Evolutionary conservation across 2,329 filamentous ascomycete species (phyloP).

Genomic region (Penicillium sp.): DNA sequence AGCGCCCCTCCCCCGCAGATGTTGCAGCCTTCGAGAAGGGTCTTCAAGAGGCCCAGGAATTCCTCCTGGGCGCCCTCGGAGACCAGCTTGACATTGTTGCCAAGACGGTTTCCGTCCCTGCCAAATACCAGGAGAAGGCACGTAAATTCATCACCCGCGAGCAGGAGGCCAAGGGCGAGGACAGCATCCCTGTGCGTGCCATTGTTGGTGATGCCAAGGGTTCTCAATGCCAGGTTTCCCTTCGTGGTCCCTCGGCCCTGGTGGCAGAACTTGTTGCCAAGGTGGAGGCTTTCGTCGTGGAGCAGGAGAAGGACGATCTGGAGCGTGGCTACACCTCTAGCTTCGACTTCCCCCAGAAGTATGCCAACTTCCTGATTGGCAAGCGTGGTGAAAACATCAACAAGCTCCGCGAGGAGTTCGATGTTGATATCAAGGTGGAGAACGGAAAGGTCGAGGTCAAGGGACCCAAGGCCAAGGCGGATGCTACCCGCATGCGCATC

Average conservation of each 20-base stretch:
- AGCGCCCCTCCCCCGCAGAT: conserved; percentile 56
- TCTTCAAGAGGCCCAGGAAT: conserved; percentile 59
- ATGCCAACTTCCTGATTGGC: conserved; percentile 78
- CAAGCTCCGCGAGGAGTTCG: conserved; percentile 66
- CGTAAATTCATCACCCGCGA: conserved; percentile 59
- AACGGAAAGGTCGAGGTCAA: conserved; percentile 95
- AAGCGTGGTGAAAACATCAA: conserved; percentile 68
- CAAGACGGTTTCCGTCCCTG: conserved; percentile 54
- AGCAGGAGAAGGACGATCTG: conserved; percentile 89
- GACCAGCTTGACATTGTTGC: conserved; percentile 57
- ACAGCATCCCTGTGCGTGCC: conserved; percentile 59
- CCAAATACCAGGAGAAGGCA: conserved; percentile 65
- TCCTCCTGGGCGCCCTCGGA: conserved; percentile 54
- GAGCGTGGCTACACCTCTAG: conserved; percentile 82
- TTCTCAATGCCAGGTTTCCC: conserved; percentile 55
- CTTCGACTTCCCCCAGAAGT: conserved; percentile 95
- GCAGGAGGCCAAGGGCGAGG: conserved; percentile 51
- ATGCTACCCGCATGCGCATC: conserved; percentile 81
- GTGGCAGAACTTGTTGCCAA: conserved; percentile 72
- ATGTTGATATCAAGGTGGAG: conserved; percentile 81
- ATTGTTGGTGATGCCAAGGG: conserved; percentile 46
- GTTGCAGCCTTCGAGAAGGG: conserved; percentile 57
- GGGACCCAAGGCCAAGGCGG: conserved; percentile 91
- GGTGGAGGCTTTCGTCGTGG: conserved; percentile 74
- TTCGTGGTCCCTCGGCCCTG: conserved; percentile 72